Percentiles rank a stretch among this genome's conserved stretches.
Conservation (phyloP, 495 filamentous ascomycete genomes). For the Parathielavia hyrcaniae region DNA sequence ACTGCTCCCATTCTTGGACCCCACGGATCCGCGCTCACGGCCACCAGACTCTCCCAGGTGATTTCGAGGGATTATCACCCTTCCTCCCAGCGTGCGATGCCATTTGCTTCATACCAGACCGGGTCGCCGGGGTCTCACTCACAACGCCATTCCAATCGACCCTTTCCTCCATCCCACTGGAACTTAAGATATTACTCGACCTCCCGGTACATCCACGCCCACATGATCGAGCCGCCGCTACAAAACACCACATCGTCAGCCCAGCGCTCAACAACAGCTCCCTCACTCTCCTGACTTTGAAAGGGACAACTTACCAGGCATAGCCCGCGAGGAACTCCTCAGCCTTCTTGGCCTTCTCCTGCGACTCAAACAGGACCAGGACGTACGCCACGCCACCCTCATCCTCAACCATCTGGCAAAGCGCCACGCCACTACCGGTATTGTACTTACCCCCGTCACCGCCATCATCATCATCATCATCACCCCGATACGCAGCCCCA, state of each 20-base stretch:
- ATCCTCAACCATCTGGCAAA: neutral
- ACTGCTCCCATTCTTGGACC: too few relatives aligned
- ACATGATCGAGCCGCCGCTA: conserved; percentile 8
- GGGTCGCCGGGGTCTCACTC: neutral
- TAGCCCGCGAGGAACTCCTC: neutral
- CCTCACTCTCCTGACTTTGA: neutral
- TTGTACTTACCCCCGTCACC: neutral
- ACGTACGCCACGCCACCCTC: neutral
- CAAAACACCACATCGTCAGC: neutral
- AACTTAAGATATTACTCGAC: neutral
- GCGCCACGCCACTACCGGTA: neutral
- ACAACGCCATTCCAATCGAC: neutral
- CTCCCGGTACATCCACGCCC: neutral
- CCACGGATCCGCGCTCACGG: too few relatives aligned
- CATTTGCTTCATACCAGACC: too few relatives aligned
- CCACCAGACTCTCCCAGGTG: too few relatives aligned
- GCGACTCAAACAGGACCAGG: neutral
- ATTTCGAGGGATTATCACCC: too few relatives aligned
- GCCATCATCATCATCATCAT: neutral
- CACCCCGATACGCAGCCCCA: too few relatives aligned
- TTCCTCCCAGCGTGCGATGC: too few relatives aligned
- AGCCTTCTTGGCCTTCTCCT: neutral
- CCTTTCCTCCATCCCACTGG: neutral
- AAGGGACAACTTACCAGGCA: conserved; percentile 3
- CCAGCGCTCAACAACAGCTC: too few relatives aligned